Evolutionary conservation across 2,329 filamentous ascomycete species (phyloP).

Genomic region (Chaetomiaceae sp.): DNA sequence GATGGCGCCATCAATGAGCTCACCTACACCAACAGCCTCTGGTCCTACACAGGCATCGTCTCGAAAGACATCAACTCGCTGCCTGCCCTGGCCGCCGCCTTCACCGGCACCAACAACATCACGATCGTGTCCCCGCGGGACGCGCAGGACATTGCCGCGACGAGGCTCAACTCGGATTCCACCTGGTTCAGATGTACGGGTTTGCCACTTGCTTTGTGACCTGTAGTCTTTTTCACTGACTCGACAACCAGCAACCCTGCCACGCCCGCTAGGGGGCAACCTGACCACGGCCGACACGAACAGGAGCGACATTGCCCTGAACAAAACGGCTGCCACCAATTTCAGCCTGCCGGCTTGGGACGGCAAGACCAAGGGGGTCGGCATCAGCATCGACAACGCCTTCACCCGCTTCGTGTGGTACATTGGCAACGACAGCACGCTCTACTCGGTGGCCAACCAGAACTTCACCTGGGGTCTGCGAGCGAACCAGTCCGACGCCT

Average conservation of each 20-base stretch:
- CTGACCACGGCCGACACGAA: constrained; percentile 25
- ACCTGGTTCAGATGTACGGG: constrained; percentile 31
- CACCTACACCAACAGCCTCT: constrained; percentile 27
- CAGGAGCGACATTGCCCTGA: constrained; percentile 19
- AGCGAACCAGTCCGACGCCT: constrained; percentile 19
- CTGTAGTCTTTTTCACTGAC: constrained; percentile 14
- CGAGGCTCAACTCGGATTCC: constrained; percentile 25
- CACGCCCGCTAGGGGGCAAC: constrained; percentile 26
- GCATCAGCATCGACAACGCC: constrained; percentile 26
- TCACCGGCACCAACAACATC: constrained; percentile 29
- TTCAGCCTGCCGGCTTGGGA: constrained; percentile 30
- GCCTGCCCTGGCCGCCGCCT: constrained; percentile 28
- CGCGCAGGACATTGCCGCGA: constrained; percentile 28
- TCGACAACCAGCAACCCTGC: constrained; percentile 28
- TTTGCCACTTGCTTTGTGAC: background rate
- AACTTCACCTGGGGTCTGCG: constrained; percentile 28
- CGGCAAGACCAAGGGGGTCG: constrained; percentile 26
- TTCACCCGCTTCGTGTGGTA: constrained; percentile 32
- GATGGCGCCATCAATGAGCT: constrained; percentile 29
- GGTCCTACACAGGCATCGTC: constrained; percentile 29
- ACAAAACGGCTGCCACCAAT: constrained; percentile 21
- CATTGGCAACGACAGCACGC: constrained; percentile 31
- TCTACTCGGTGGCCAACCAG: constrained; percentile 28
- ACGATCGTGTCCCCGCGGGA: constrained; percentile 31
- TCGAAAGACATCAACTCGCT: constrained; percentile 27